Percentiles rank a stretch among this genome's conserved stretches.
Evolutionary conservation across 148 eudicot genomes (phyloP).

Genomic region (Amaranthus palmeri): DNA sequence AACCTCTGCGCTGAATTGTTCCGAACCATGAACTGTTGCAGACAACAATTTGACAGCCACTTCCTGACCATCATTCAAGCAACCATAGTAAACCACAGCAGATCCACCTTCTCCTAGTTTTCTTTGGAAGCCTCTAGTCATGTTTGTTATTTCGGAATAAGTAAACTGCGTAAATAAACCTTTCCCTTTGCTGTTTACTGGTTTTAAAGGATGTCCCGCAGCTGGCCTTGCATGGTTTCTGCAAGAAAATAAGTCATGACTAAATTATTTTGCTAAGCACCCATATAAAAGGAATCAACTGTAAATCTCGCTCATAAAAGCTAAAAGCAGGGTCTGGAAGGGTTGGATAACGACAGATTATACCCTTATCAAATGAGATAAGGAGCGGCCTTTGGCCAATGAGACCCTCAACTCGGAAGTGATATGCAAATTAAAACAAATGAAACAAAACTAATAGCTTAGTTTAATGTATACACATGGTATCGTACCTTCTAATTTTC

Average conservation of each 20-base stretch:
- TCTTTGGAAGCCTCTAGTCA: conserved; percentile 25
- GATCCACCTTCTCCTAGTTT: conserved; percentile 37
- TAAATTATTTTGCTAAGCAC: neutral
- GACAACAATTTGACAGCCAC: conserved; percentile 42
- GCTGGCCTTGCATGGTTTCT: neutral
- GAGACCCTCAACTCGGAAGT: too few relatives aligned
- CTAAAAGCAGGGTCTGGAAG: too few relatives aligned
- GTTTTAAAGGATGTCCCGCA: neutral
- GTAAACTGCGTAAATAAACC: conserved; percentile 21
- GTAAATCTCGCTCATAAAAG: too few relatives aligned
- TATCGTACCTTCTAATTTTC: neutral
- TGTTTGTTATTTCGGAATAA: conserved; percentile 26
- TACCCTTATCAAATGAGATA: too few relatives aligned
- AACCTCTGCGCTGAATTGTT: conserved; percentile 40
- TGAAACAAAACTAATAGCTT: neutral
- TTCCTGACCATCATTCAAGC: conserved; percentile 19
- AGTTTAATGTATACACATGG: neutral
- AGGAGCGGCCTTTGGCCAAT: too few relatives aligned
- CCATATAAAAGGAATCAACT: neutral
- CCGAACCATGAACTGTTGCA: conserved; percentile 21
- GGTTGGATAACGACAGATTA: too few relatives aligned
- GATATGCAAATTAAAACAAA: too few relatives aligned
- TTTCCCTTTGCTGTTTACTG: neutral
- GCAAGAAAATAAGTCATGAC: neutral
- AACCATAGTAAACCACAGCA: conserved; percentile 36